A percentile compares a stretch with the other conserved stretches of the same genome.
These are phyloP conservation scores for Golubevia sp. DNA, from an alignment of 1,284 basidiomycete genomes.

Conservation along the genomic window DNA sequence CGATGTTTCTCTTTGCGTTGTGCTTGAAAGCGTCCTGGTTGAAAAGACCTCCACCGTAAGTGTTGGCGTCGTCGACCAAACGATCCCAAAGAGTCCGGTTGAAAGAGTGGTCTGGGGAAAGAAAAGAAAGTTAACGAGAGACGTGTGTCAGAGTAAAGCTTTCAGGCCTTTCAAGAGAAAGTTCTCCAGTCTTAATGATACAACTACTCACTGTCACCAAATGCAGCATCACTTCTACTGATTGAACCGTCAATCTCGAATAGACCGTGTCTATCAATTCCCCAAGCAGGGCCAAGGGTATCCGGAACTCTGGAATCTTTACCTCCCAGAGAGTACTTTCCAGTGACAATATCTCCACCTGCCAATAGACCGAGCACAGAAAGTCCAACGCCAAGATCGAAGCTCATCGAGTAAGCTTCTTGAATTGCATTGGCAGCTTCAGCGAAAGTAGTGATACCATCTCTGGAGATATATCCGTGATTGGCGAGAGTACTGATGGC, in stretches of 20 bases:
- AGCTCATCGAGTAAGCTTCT: slow-evolving; percentile 18
- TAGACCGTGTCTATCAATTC: slow-evolving; percentile 14
- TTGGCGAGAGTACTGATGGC: slow-evolving; percentile 18
- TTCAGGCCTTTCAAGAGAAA: neutral
- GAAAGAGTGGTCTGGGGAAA: slow-evolving; percentile 7
- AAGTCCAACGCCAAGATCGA: slow-evolving; percentile 15
- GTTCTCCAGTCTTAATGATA: neutral
- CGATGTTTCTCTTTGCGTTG: slow-evolving; percentile 10
- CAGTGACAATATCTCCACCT: slow-evolving; percentile 15
- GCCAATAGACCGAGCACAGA: slow-evolving; percentile 15
- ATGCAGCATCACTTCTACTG: slow-evolving; percentile 10
- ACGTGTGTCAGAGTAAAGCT: neutral
- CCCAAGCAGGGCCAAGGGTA: slow-evolving; percentile 4
- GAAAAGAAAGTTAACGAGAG: neutral
- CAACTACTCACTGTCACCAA: slow-evolving; percentile 11
- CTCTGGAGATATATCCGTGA: slow-evolving; percentile 13
- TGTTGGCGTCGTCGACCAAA: slow-evolving; percentile 12
- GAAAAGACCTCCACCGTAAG: slow-evolving; percentile 19
- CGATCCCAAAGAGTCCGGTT: slow-evolving; percentile 14
- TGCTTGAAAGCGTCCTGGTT: slow-evolving; percentile 10
- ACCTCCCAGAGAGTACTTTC: slow-evolving; percentile 12
- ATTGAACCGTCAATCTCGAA: slow-evolving; percentile 20
- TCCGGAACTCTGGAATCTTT: slow-evolving; percentile 7
- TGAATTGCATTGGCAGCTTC: slow-evolving; percentile 18
- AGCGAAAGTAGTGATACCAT: slow-evolving; percentile 14